Evolutionary conservation across 2,329 filamentous ascomycete genomes (phyloP), one percentile per base, ranked within the genome.

Genomic region (Incumbomyces lentus): DNA sequence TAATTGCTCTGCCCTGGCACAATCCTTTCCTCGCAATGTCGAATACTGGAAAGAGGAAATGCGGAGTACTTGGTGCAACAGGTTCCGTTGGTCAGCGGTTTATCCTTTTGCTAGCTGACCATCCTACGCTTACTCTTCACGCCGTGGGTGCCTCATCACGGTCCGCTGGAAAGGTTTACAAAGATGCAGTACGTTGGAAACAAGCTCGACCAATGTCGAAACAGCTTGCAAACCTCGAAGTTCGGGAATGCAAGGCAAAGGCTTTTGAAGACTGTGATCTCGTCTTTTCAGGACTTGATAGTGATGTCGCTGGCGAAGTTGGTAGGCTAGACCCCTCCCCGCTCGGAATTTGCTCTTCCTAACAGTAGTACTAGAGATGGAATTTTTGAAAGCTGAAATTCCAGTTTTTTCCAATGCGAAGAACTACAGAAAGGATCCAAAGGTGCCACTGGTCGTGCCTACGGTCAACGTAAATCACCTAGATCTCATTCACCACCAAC

Each of bases 391-490:
- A 62, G 82, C 87, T 51, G 82, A 95, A 61, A 79, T 95, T 43
- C 81, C 86, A 59, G 84, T 95, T 64, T 96, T 98, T 73, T 95
- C 88, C 59, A 98, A 96, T 67, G 89, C 92, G 43, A 95, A 95
- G 69, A 96, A 95, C 77, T 87, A 95, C 75, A 84, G 92, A 59
- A 83, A 83, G 63, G 82, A 95, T 64, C 87, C 88, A 16, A 73
- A 90, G 40, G 88, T 95, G 2, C 92, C 92, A 10, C 81, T 96
- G 60, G 85, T 96, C 54, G 89, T 96, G 7, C 92, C 92, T 1
- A 95, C 88, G 16, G 89, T 96, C 65, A 96, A 96, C 72, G 80
- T 94, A 11, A 68, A 78, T 36, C 90, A 96, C 67, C 77, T 95
- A 59, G 78, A 84, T 61, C 75, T 95, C 51, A 90, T 96, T 62